phyloP scores from a whole-genome alignment of 2,329 filamentous ascomycete species.

The Curvularia verruculosa region DNA sequence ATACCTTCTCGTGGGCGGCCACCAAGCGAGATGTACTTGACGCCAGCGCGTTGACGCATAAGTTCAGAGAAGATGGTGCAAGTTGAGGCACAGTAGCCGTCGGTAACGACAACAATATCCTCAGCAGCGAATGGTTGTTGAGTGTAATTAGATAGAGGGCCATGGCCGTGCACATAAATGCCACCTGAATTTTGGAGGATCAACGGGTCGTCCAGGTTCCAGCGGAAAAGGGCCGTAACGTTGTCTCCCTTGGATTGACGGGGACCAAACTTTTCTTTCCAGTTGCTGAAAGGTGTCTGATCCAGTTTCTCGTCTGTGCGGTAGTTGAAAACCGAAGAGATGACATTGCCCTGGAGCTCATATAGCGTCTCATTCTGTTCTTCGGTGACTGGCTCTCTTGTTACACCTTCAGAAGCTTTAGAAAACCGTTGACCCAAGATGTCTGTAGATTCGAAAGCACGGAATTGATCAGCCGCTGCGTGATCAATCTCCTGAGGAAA shows the following conservation, averaged over 20 bases:
- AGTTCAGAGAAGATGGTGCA: constrained; percentile 65
- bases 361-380: neutral
- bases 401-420: constrained; percentile 7
- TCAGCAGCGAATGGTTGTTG: constrained; percentile 55
- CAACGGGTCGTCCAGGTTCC: constrained; percentile 52
- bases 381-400: neutral
- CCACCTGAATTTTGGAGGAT: constrained; percentile 44
- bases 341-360: constrained; percentile 39
- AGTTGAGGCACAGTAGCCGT: constrained; percentile 64
- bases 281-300: constrained; percentile 54
- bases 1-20: constrained; percentile 61
- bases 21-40: constrained; percentile 65
- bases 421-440: constrained; percentile 53
- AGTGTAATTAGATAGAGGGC: constrained; percentile 52
- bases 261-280: constrained; percentile 57
- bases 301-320: constrained; percentile 55
- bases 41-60: constrained; percentile 58
- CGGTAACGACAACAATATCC: constrained; percentile 61
- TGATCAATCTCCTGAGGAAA: constrained; percentile 57
- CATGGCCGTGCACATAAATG: constrained; percentile 40
- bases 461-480: constrained; percentile 59
- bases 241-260: constrained; percentile 54
- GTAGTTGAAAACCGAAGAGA: constrained; percentile 55
- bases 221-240: constrained; percentile 64
- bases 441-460: constrained; percentile 56